A percentile compares a stretch with the other conserved stretches of the same genome.
Conservation (phyloP, 306 rosid genomes). For the Trichosanthes cucumerina region DNA sequence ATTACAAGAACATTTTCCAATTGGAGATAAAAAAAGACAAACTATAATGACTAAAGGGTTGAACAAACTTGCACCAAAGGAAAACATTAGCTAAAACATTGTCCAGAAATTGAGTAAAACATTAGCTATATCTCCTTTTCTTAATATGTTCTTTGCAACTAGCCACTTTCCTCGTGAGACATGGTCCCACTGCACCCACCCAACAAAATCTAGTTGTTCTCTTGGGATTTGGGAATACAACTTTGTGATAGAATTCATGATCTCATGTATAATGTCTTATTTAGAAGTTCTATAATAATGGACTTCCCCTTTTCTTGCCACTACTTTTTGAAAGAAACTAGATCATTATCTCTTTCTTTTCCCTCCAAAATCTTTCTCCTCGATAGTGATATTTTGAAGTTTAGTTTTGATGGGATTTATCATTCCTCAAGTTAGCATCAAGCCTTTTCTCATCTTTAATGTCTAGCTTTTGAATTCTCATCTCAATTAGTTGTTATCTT, state of each 20-base stretch:
- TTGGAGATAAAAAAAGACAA: too few species aligned
- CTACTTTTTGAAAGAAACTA: neutral
- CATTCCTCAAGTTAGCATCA: neutral
- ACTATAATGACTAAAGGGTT: too few species aligned
- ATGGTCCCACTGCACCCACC: neutral
- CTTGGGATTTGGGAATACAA: neutral
- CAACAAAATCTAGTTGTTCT: neutral
- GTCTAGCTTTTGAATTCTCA: neutral
- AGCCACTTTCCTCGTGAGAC: neutral
- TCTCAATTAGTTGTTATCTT: neutral
- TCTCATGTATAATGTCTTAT: neutral
- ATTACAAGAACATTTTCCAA: too few species aligned
- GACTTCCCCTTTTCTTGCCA: neutral
- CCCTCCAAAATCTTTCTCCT: neutral
- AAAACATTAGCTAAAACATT: too few species aligned
- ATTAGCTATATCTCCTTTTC: neutral
- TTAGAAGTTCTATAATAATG: neutral
- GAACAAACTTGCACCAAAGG: too few species aligned
- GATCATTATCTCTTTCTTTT: neutral
- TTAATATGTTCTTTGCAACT: neutral
- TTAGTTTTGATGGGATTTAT: neutral
- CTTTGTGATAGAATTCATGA: neutral
- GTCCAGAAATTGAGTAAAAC: too few species aligned
- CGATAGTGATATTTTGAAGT: neutral
- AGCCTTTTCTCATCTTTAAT: neutral